Percentiles rank a stretch among this genome's conserved stretches.
Evolutionary conservation across 176 grass and related monocot species (phyloP).

Genomic region (Carex cristatella): DNA sequence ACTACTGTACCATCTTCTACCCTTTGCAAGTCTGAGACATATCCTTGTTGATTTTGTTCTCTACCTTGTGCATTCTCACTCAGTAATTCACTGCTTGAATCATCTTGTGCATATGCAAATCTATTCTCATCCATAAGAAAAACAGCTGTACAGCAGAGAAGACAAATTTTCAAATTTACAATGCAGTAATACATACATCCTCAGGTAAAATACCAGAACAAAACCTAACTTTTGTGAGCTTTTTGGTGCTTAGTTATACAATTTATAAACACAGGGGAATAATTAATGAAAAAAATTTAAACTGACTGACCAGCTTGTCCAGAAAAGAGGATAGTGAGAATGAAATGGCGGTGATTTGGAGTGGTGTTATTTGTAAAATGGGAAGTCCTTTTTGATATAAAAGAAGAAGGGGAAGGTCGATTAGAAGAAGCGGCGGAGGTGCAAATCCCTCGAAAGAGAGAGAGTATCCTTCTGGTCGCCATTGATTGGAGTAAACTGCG

Average conservation of each 20-base stretch:
- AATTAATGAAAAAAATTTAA: background rate
- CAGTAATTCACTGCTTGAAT: conserved; percentile 28
- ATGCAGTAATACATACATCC: background rate
- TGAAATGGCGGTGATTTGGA: conserved; percentile 1
- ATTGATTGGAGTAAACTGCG: background rate
- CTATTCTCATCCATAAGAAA: conserved; percentile 43
- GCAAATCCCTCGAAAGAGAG: conserved; percentile 21
- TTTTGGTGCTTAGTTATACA: background rate
- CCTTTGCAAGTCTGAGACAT: conserved; percentile 32
- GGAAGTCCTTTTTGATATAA: background rate
- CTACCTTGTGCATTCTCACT: conserved; percentile 39
- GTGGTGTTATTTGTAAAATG: background rate
- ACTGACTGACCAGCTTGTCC: conserved; percentile 15
- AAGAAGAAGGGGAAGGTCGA: background rate
- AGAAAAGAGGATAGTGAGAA: background rate
- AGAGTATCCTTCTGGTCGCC: conserved; percentile 20
- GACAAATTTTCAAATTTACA: background rate
- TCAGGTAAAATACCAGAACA: background rate
- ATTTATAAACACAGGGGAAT: background rate
- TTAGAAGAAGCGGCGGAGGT: background rate
- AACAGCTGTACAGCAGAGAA: conserved; percentile 29
- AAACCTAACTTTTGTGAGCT: background rate
- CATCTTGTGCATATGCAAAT: conserved; percentile 54
- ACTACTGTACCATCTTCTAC: conserved; percentile 87
- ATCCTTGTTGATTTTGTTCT: conserved; percentile 20